phyloP scores from a whole-genome alignment of 2,329 filamentous ascomycete genomes.

The Macrophomina pseudophaseolina region DNA sequence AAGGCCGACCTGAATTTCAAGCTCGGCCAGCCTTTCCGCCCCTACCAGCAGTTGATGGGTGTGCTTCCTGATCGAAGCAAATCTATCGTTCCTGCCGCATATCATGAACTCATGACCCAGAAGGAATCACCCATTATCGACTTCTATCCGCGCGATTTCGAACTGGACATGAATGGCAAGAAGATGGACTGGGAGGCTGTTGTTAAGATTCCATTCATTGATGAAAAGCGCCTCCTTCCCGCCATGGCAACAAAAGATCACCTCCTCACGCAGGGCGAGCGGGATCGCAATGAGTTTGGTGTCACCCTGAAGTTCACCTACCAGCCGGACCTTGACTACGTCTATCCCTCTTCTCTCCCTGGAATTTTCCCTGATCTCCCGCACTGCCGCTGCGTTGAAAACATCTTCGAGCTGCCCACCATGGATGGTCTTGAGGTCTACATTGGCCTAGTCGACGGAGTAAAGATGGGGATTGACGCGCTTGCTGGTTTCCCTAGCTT shows the following conservation, averaged over 20 bases:
- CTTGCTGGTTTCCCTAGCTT: slow-evolving; percentile 92
- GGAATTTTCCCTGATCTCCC: slow-evolving; percentile 89
- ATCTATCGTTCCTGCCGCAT: slow-evolving; percentile 86
- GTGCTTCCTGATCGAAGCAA: slow-evolving; percentile 97
- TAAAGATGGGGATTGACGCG: slow-evolving; percentile 80
- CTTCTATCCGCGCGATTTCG: slow-evolving; percentile 96
- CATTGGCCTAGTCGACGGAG: slow-evolving; percentile 82
- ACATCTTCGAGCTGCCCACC: slow-evolving; percentile 92
- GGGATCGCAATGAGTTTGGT: slow-evolving; percentile 84
- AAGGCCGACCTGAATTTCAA: slow-evolving; percentile 88
- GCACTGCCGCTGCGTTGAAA: slow-evolving; percentile 89
- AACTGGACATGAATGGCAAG: slow-evolving; percentile 99
- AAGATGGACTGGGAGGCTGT: slow-evolving; percentile 99
- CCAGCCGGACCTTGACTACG: slow-evolving; percentile 74
- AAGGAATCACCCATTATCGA: slow-evolving; percentile 91
- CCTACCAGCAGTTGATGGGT: slow-evolving; percentile 97
- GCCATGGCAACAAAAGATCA: slow-evolving; percentile 88
- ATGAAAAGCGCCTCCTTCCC: slow-evolving; percentile 80
- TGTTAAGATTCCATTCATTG: slow-evolving; percentile 98
- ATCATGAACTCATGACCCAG: slow-evolving; percentile 92
- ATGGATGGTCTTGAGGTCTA: slow-evolving; percentile 88
- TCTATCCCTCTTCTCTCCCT: slow-evolving; percentile 84
- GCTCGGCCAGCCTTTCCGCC: slow-evolving; percentile 91
- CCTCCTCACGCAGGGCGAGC: slow-evolving; percentile 77
- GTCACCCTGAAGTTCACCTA: slow-evolving; percentile 94